Evolutionary conservation across 805 yeast species (phyloP).

Genomic region (Cyberlindnera xishuangbannaensis): DNA sequence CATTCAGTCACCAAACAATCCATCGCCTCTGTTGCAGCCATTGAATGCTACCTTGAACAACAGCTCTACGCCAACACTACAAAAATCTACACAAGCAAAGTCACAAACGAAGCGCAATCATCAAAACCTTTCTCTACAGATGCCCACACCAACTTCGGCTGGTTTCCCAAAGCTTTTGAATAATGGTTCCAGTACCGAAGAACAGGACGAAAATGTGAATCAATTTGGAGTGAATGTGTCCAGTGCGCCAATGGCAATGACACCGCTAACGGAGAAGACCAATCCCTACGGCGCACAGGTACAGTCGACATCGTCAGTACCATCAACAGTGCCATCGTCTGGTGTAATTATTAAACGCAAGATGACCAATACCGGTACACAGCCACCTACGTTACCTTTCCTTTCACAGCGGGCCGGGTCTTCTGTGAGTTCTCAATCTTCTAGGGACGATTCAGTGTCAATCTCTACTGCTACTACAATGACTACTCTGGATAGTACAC

Average conservation of each 20-base stretch:
- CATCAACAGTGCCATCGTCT: conserved; percentile 4
- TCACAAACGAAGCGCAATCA: conserved; percentile 30
- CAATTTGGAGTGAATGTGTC: conserved; percentile 62
- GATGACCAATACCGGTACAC: conserved; percentile 7
- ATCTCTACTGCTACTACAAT: conserved; percentile 8
- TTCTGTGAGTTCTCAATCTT: conserved; percentile 13
- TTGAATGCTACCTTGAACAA: conserved; percentile 25
- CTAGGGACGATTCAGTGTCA: conserved; percentile 8
- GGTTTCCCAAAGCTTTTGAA: conserved; percentile 21
- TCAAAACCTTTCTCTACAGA: conserved; percentile 59
- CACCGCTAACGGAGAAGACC: conserved; percentile 66
- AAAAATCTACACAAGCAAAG: neutral
- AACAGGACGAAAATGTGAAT: conserved; percentile 43
- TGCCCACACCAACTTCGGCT: conserved; percentile 62
- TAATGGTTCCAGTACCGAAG: conserved; percentile 31
- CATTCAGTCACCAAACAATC: conserved; percentile 19
- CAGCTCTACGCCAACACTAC: conserved; percentile 7
- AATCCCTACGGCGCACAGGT: conserved; percentile 3
- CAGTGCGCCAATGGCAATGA: conserved; percentile 61
- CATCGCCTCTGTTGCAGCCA: conserved; percentile 29
- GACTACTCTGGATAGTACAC: conserved; percentile 5
- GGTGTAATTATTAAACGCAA: conserved; percentile 4
- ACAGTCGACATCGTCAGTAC: neutral
- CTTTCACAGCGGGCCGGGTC: conserved; percentile 13
- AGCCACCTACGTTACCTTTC: conserved; percentile 16